These are phyloP conservation scores for Blastobotrys serpentis DNA, from an alignment of 1,139 yeast species.

Conservation along the genomic window DNA sequence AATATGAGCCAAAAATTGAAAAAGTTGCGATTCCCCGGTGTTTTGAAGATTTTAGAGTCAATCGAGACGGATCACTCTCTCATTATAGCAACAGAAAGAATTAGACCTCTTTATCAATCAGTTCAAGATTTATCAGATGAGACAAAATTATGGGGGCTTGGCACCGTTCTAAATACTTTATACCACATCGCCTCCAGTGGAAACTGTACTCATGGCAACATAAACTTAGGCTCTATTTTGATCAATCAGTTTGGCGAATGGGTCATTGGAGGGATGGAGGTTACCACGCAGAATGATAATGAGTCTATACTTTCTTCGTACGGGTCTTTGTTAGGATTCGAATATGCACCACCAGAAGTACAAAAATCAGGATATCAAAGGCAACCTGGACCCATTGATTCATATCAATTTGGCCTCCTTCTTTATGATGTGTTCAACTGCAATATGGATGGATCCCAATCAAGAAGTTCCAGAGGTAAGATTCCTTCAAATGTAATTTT, in stretches of 20 bases:
- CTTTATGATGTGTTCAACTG: slow-evolving; percentile 50
- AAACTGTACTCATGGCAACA: slow-evolving; percentile 62
- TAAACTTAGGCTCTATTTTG: slow-evolving; percentile 53
- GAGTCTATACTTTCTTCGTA: slow-evolving; percentile 31
- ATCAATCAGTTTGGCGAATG: slow-evolving; percentile 75
- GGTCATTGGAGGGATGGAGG: slow-evolving; percentile 82
- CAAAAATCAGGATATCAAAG: slow-evolving; percentile 44
- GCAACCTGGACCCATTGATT: slow-evolving; percentile 46
- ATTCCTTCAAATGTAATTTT: slow-evolving; percentile 26
- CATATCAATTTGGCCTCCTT: slow-evolving; percentile 61
- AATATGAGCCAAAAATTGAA: slow-evolving; percentile 68
- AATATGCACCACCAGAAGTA: slow-evolving; percentile 48
- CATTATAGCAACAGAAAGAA: slow-evolving; percentile 78
- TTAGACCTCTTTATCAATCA: slow-evolving; percentile 51
- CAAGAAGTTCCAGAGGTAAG: slow-evolving; percentile 22
- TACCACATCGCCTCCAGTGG: slow-evolving; percentile 57
- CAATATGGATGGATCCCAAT: slow-evolving; percentile 17
- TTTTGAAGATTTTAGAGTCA: slow-evolving; percentile 66
- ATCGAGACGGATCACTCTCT: slow-evolving; percentile 54
- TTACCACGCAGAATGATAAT: slow-evolving; percentile 45
- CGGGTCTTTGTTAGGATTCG: slow-evolving; percentile 37
- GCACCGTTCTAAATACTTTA: slow-evolving; percentile 29
- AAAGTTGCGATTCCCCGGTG: slow-evolving; percentile 74
- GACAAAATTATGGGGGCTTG: slow-evolving; percentile 58
- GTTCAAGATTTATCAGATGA: slow-evolving; percentile 31